phyloP scores from a whole-genome alignment of 2,329 filamentous ascomycete genomes.

The Mycosphaerelloides madeirae region DNA sequence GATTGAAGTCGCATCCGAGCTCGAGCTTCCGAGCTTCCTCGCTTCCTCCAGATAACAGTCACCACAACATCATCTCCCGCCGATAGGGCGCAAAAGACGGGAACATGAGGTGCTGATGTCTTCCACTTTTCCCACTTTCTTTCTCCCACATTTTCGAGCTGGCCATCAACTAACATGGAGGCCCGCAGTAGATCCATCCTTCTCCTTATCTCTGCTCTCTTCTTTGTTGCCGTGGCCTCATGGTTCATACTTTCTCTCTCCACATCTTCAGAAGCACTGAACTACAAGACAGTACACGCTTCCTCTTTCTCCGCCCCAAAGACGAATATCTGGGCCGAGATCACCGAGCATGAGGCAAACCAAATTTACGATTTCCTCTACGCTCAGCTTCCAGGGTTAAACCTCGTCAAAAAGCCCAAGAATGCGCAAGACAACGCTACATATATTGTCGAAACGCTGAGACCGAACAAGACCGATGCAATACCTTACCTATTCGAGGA shows the following conservation, averaged over 20 bases:
- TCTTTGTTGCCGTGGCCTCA: constrained; percentile 14
- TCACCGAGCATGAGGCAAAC: constrained; percentile 36
- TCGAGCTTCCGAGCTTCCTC: too few species aligned
- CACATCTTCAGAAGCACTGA: background rate
- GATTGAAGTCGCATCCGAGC: too few species aligned
- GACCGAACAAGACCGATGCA: constrained; percentile 49
- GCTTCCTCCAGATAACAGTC: too few species aligned
- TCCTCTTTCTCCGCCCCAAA: constrained; percentile 36
- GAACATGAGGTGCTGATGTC: too few species aligned
- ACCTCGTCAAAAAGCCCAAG: constrained; percentile 23
- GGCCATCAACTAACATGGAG: constrained; percentile 11
- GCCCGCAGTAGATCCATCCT: constrained; percentile 10
- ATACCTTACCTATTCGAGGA: constrained; percentile 42
- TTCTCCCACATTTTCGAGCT: background rate
- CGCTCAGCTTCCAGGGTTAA: constrained; percentile 26
- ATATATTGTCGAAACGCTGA: constrained; percentile 36
- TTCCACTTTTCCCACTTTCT: background rate
- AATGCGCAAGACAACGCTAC: constrained; percentile 25
- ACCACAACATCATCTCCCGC: background rate
- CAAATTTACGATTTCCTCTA: constrained; percentile 40
- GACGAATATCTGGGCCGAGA: constrained; percentile 40
- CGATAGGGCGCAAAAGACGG: background rate
- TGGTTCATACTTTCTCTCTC: constrained; percentile 15
- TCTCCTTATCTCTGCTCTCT: constrained; percentile 12
- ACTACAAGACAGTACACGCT: background rate